A percentile compares a stretch with the other conserved stretches of the same genome.
Evolutionary conservation across 2,329 filamentous ascomycete species (phyloP).

Genomic region (Proliferodiscus dingleyae): DNA sequence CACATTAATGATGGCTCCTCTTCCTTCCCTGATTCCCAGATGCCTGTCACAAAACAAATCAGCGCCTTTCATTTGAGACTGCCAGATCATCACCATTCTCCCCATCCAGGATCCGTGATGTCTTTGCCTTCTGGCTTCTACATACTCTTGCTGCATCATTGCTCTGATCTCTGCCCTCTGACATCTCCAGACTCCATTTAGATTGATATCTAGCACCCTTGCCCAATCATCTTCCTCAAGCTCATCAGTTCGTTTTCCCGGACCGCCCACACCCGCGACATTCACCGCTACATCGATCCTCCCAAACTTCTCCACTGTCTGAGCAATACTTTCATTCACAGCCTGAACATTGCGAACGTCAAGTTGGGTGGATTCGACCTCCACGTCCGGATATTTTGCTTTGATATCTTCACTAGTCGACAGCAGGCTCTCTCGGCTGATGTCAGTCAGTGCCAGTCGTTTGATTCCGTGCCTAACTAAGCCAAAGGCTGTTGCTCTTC

Average conservation of each 20-base stretch:
- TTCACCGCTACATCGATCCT: constrained; percentile 52
- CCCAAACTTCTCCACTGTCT: constrained; percentile 42
- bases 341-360: constrained; percentile 42
- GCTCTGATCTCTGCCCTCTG: constrained; percentile 47
- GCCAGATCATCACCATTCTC: not conserved
- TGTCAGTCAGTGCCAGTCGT: constrained; percentile 43
- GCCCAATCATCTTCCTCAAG: constrained; percentile 44
- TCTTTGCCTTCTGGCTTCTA: not conserved
- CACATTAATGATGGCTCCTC: constrained; percentile 51
- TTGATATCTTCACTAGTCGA: constrained; percentile 33
- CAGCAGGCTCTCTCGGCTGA: constrained; percentile 34
- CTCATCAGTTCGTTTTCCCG: constrained; percentile 40
- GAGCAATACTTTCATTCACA: constrained; percentile 40
- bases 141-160: constrained; percentile 47
- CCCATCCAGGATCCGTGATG: no score
- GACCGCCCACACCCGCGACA: constrained; percentile 47
- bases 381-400: constrained; percentile 35
- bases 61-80: not conserved
- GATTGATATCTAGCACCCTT: constrained; percentile 46
- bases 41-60: constrained; percentile 24
- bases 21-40: constrained; percentile 35
- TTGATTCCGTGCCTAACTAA: constrained; percentile 45
- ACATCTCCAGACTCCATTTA: constrained; percentile 53
- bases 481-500: constrained; percentile 40
- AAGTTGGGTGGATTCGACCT: constrained; percentile 37